Conservation (phyloP, 1,284 basidiomycete genomes). For the Ceratorhiza oryzae-sativae region DNA sequence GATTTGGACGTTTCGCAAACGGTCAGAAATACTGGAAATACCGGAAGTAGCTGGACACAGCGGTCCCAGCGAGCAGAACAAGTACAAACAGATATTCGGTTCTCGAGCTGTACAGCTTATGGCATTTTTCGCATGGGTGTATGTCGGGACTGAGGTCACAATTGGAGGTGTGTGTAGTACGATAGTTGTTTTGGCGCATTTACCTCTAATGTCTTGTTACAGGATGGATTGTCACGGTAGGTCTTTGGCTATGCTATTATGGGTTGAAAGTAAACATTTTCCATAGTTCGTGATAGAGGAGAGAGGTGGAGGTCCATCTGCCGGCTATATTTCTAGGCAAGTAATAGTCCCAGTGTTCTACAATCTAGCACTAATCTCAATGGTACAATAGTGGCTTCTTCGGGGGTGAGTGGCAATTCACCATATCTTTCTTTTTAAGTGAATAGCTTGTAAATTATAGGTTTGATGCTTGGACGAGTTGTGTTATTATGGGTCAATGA, state of each 20-base stretch:
- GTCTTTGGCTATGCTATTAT: neutral
- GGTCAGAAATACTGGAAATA: conserved; percentile 13
- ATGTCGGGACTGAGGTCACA: conserved; percentile 46
- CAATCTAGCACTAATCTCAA: neutral
- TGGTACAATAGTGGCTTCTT: conserved; percentile 16
- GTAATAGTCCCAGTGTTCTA: neutral
- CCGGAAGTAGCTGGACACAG: neutral
- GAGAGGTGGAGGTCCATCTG: conserved; percentile 49
- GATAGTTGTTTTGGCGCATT: neutral
- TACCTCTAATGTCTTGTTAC: neutral
- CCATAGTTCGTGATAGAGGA: conserved; percentile 44
- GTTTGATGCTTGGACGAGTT: conserved; percentile 48
- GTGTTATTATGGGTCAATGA: conserved; percentile 48
- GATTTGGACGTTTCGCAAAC: neutral
- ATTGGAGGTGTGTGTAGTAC: conserved; percentile 42
- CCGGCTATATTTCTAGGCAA: conserved; percentile 51
- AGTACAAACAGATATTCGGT: conserved; percentile 36
- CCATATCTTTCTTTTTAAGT: neutral
- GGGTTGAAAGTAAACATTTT: neutral
- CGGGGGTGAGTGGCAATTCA: conserved; percentile 2
- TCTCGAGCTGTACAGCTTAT: conserved; percentile 42
- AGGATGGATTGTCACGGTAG: conserved; percentile 34
- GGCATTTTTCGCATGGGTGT: conserved; percentile 45
- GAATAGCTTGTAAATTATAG: conserved; percentile 16
- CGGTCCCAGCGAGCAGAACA: neutral